Conservation (phyloP, 2,329 filamentous ascomycete genomes). For the Aspergillus hortae region DNA sequence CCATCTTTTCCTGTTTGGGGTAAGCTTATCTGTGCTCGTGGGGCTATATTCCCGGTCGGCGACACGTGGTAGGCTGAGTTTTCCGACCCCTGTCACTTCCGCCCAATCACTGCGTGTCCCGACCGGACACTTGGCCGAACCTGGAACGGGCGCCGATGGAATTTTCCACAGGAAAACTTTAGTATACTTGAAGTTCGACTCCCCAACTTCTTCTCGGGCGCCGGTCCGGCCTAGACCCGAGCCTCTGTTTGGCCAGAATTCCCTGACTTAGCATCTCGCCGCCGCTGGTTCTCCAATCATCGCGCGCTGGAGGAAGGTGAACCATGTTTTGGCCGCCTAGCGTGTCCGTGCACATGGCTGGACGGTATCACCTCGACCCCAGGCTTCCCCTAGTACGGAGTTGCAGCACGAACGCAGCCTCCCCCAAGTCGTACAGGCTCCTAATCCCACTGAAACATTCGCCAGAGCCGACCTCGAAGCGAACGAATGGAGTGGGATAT, state of each 20-base stretch:
- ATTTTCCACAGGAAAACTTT: background rate
- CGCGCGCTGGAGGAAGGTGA: background rate
- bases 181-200: background rate
- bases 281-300: constrained; percentile 2
- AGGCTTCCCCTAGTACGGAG: too few relatives aligned
- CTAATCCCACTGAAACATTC: too few relatives aligned
- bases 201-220: constrained; percentile 1
- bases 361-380: background rate
- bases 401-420: too few relatives aligned
- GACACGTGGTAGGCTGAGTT: constrained; percentile 12
- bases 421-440: too few relatives aligned
- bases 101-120: background rate
- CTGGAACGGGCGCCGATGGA: constrained; percentile 1
- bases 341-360: constrained; percentile 3
- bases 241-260: constrained; percentile 20
- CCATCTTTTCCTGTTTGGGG: background rate
- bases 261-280: constrained; percentile 1
- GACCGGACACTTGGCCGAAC: background rate
- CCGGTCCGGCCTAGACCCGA: constrained; percentile 20
- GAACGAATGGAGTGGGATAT: too few relatives aligned
- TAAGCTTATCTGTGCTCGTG: background rate
- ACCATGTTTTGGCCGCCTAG: background rate
- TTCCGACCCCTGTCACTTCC: constrained; percentile 5
- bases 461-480: too few relatives aligned
- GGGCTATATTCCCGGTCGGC: background rate